Base-by-base conservation (phyloP, 306 rosid genomes). In the Dalbergia cochinchinensis region DNA sequence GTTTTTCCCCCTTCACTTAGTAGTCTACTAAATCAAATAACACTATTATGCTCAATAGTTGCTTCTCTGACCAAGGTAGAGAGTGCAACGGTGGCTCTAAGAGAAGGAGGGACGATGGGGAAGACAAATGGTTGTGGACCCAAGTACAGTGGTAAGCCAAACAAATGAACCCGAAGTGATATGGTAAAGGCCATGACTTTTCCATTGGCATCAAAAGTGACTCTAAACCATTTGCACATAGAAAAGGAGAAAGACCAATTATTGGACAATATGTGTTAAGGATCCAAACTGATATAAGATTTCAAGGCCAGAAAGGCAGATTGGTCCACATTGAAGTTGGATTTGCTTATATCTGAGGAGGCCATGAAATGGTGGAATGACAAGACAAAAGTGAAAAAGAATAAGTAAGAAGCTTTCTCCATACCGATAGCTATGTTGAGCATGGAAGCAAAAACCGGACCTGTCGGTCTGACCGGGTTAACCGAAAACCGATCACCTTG, bases 201-300 rank as follows among this genome's bases (percentile, higher is more conserved):
- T 13, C n/a, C 45, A 34, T 20, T 44, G 13, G 53, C 5, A 74
- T 66, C 64, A 67, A 80, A 81, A 55, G 80, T 74, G 19, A 81
- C 54, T 11, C 84, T 80, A 65, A 55, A 16, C 84, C 84, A 81
- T 6, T 6, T 66, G 76, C 84, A 81, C 20, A 55, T 1, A 6
- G 80, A 47, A 18, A 15, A 42, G 0, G 76, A 16, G 6, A 76
- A 10, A 35, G 84, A 57, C 84, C 84, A 81, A 74, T 74, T 81
- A 12, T 14, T 81, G 39, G 80, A 13, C 55, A 81, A 66, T 0
- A 35, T 19, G 19, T 74, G 0, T n/a, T 18, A 51, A 26, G 84
- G 80, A 33, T 66, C 76, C 35, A 37, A 58, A 10, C 58, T 81
- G 51, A 81, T 73, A 16, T 8, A 39, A 7, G 80, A 73, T 74